Evolutionary conservation across 2,329 filamentous ascomycete species (phyloP), one percentile per base, ranked within the genome.

Genomic region (Colletotrichum karsti): DNA sequence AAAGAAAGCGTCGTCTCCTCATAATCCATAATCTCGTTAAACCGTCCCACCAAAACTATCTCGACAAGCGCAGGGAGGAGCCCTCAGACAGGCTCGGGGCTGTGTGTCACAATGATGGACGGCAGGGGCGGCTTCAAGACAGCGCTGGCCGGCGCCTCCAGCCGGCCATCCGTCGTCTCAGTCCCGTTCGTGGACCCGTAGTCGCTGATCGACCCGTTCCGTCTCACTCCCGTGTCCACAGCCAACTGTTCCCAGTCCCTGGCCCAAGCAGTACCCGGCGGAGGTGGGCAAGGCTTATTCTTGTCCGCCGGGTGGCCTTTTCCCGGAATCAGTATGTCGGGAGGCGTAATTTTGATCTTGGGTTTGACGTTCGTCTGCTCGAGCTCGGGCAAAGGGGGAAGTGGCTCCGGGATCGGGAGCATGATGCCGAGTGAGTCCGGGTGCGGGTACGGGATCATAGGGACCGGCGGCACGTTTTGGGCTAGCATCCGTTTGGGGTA

Each of bases 201-300:
- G 44, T 68, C 64, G 42, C 68, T 70, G 5, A 61, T 46, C 3
- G 69, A 70, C 8, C 50, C 67, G 41, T 64, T 67, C 50, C 69
- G 59, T 13, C 51, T 58, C 2, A 70, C 67, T 10, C 69, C 67
- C 2, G 67, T 30, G 37, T 71, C 69, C 7, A 62, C 69, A 18
- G 69, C 67, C 20, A 71, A 37, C 42, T 70, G 63, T 22, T 71
- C 69, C 69, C 69, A 71, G 33, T 71, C 69, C 7, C 41, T 58
- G 18, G 69, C 67, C 69, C 69, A 71, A 5, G 69, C 69, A 18
- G 69, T 71, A 13, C 69, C 69, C 3, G 69, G 69, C 22, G 69
- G 69, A 12, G 65, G 64, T 35, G 64, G 64, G 26, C 64, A 67
- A 44, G 60, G 64, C 12, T 67, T 67, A 26, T 58, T 30, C 46